Evolutionary conservation across 768 basidiomycete species (phyloP), one percentile per base, ranked within the genome.

Genomic region (Mrakia gelida): DNA sequence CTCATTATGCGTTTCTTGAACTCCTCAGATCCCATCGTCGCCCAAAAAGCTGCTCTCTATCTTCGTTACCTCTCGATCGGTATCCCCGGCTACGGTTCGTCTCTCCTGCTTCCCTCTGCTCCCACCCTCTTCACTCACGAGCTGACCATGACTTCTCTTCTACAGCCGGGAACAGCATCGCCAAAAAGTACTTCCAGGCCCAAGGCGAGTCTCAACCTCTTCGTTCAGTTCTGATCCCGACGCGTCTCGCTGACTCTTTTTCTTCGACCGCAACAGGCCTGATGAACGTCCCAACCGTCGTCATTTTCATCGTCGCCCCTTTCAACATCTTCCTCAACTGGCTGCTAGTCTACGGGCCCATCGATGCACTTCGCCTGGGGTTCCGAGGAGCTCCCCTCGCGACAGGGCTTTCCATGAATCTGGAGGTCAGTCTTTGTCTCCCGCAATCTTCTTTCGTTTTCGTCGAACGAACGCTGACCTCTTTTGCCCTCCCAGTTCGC

Each of bases 361-460:
- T 52, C 49, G 16, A 16, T 52, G 15, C 68, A 0, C 85, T 97
- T 76, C 87, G 92, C 21, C 86, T 98, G 3, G 95, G 95, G 0
- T 99, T 93, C 84, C 89, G 92, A 73, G 96, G 96, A 21, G 96
- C 95, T 5, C 96, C 96, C 0, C 87, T 98, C 28, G 92, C 95
- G 1, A 94, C 94, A 2, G 90, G 92, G 0, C 87, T 95, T 62
- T 92, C 92, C 21, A 93, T 95, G 85, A 96, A 95, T 83, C 86
- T 96, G n/a, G 90, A 94, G 62, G 85, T 85, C 56, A 78, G 85
- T 82, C 30, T 43, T 2, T 77, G 0, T 15, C 63, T 15, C 38
- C 15, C n/a, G 45, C 43, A 6, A 1, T 38, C 18, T 21, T 6
- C 62, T n/a, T 9, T 43, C 59, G 26, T 21, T 62, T 23, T 38